phyloP scores from a whole-genome alignment of 345 rosid species.

The Eucalyptus tenuipes region DNA sequence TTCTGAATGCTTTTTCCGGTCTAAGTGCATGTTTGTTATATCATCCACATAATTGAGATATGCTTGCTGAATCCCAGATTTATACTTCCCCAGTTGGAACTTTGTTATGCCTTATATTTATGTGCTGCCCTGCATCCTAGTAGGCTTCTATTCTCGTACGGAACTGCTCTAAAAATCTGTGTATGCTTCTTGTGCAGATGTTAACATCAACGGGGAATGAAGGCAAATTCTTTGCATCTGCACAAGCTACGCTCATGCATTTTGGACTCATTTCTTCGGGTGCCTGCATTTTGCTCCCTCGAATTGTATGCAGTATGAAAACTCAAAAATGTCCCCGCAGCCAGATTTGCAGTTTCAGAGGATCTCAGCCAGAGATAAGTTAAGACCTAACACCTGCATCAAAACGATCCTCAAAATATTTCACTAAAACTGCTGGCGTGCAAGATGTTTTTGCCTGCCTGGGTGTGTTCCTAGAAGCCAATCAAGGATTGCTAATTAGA shows the following conservation, averaged over 20 bases:
- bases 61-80: background rate
- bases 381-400: background rate
- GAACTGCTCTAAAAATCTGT: background rate
- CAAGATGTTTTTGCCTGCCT: background rate
- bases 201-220: background rate
- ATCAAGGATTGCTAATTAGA: background rate
- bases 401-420: background rate
- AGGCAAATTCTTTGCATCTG: background rate
- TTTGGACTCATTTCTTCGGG: background rate
- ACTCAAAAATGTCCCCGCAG: background rate
- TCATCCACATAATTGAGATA: background rate
- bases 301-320: background rate
- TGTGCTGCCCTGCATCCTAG: background rate
- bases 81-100: background rate
- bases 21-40: background rate
- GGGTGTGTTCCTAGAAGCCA: background rate
- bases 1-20: background rate
- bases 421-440: background rate
- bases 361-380: background rate
- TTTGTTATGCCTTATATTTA: background rate
- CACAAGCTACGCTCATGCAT: background rate
- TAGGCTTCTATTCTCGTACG: background rate
- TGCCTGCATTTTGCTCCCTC: background rate
- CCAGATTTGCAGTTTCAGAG: background rate
- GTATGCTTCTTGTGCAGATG: background rate